Percentiles rank a stretch among this genome's conserved stretches.
phyloP scores from a whole-genome alignment of 2,329 filamentous ascomycete genomes.

The Albophoma yamanashiensis region DNA sequence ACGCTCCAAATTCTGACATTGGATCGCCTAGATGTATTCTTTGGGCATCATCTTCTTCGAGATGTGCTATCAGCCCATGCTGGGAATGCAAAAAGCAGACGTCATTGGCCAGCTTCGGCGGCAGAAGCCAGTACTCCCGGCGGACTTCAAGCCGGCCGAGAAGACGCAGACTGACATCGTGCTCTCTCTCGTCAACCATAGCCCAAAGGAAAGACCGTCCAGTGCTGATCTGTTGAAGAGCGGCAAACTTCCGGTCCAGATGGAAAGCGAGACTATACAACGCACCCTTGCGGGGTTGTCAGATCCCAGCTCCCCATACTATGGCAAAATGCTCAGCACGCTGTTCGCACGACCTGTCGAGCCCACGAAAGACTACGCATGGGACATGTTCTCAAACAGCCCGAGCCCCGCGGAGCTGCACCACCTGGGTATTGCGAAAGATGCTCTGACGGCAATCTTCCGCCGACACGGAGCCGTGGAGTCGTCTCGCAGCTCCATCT shows the following conservation, averaged over 20 bases:
- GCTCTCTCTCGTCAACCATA: slow-evolving; percentile 68
- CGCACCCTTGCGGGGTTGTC: slow-evolving; percentile 72
- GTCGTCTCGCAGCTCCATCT: slow-evolving; percentile 60
- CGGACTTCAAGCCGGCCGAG: slow-evolving; percentile 57
- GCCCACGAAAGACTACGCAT: slow-evolving; percentile 70
- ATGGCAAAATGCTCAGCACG: slow-evolving; percentile 78
- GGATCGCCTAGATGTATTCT: slow-evolving; percentile 66
- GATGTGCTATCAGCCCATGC: slow-evolving; percentile 69
- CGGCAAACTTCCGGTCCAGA: slow-evolving; percentile 78
- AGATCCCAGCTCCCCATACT: slow-evolving; percentile 77
- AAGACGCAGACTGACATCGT: slow-evolving; percentile 74
- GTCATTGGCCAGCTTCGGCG: slow-evolving; percentile 60
- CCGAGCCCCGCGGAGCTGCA: slow-evolving; percentile 51
- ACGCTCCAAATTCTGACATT: not conserved
- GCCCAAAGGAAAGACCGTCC: slow-evolving; percentile 71
- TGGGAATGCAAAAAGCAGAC: slow-evolving; percentile 54
- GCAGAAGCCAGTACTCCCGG: slow-evolving; percentile 57
- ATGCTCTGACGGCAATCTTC: slow-evolving; percentile 68
- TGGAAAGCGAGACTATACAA: slow-evolving; percentile 85
- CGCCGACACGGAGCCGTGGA: slow-evolving; percentile 84
- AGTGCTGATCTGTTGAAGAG: slow-evolving; percentile 74
- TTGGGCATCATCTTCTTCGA: slow-evolving; percentile 97
- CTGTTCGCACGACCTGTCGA: slow-evolving; percentile 69
- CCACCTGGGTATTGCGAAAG: slow-evolving; percentile 62
- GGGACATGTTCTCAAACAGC: slow-evolving; percentile 55